Conservation (phyloP, 2,329 filamentous ascomycete species). For the Blastomyces gilchristii region DNA sequence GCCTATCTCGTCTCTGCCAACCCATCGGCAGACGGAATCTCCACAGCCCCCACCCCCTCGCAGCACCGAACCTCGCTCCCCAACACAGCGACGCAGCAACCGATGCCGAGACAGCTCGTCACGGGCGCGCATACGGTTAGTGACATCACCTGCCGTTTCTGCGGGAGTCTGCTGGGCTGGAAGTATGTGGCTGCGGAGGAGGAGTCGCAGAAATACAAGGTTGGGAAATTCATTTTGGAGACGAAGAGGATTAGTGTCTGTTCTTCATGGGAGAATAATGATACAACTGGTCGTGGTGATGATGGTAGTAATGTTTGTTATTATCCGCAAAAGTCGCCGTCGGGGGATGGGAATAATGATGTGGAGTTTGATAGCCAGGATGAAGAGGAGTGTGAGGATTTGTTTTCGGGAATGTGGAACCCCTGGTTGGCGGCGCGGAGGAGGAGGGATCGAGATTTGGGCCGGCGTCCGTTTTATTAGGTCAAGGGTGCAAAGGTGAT, state of each 20-base stretch:
- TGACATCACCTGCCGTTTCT: conserved; percentile 49
- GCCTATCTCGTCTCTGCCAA: conserved; percentile 51
- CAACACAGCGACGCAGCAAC: conserved; percentile 48
- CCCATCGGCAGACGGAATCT: conserved; percentile 24
- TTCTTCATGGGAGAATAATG: conserved; percentile 43
- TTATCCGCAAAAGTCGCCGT: background rate
- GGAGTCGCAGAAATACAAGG: conserved; percentile 52
- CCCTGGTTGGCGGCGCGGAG: conserved; percentile 40
- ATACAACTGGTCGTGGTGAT: conserved; percentile 7
- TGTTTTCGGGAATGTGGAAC: conserved; percentile 54
- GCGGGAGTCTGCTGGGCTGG: conserved; percentile 50
- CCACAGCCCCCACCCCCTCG: conserved; percentile 22
- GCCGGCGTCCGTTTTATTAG: conserved; percentile 15
- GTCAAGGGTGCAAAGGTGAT: background rate
- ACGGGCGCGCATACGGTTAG: conserved; percentile 54
- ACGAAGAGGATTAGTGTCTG: conserved; percentile 45
- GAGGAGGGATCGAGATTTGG: conserved; percentile 32
- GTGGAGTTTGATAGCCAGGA: conserved; percentile 55
- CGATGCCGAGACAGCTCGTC: conserved; percentile 50
- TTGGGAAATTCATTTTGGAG: conserved; percentile 58
- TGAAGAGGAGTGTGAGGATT: conserved; percentile 56
- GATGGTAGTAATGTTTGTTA: background rate
- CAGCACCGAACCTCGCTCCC: conserved; percentile 37
- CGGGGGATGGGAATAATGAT: conserved; percentile 20
- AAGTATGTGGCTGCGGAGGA: conserved; percentile 55